phyloP scores from a whole-genome alignment of 2,329 filamentous ascomycete genomes.

The Plenodomus tracheiphilus region DNA sequence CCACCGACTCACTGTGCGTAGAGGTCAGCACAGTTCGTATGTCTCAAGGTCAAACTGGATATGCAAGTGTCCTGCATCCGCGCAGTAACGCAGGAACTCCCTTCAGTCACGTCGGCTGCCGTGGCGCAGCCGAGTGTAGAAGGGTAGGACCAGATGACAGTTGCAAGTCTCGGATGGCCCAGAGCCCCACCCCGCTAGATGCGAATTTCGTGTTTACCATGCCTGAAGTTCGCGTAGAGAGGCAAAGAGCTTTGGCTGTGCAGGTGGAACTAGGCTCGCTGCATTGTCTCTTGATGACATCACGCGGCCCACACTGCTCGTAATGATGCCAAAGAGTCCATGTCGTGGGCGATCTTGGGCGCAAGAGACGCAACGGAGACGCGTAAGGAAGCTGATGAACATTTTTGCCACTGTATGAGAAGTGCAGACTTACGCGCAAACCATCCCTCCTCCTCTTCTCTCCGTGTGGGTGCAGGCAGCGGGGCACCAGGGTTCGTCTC shows the following conservation, averaged over 20 bases:
- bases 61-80: conserved; percentile 45
- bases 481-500: conserved; percentile 77
- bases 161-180: conserved; percentile 8
- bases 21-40: conserved; percentile 36
- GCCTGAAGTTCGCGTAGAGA: conserved; percentile 10
- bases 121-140: conserved; percentile 30
- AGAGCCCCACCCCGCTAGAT: conserved; percentile 11
- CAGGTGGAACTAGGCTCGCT: conserved; percentile 30
- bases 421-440: conserved; percentile 78
- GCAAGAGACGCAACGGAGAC: conserved; percentile 1
- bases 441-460: conserved; percentile 95
- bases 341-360: background rate
- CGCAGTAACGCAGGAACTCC: conserved; percentile 49
- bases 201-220: conserved; percentile 27
- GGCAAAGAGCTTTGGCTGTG: conserved; percentile 20
- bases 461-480: conserved; percentile 77
- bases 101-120: conserved; percentile 34
- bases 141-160: conserved; percentile 34
- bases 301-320: conserved; percentile 27
- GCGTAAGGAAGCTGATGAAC: conserved; percentile 8
- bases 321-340: conserved; percentile 15
- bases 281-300: conserved; percentile 27
- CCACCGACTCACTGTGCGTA: conserved; percentile 84
- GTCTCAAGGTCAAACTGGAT: conserved; percentile 27
- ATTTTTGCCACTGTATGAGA: conserved; percentile 28